phyloP scores from a whole-genome alignment of 306 rosid species.

The Quercus bicolor region DNA sequence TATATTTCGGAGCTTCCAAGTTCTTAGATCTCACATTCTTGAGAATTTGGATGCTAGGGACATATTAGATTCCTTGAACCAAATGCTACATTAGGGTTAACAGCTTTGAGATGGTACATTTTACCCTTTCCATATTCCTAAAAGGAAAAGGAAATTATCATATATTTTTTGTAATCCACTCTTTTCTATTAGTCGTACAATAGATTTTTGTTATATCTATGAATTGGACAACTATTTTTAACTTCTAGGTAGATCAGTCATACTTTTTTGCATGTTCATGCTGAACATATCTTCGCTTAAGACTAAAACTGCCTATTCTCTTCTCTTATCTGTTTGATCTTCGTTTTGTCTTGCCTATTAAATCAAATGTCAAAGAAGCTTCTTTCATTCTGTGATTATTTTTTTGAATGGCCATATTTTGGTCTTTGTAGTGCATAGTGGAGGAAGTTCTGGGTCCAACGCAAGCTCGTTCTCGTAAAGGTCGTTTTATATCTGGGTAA shows the following conservation, averaged over 20 bases:
- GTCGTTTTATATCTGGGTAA: conserved; percentile 91
- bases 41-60: too few species aligned
- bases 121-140: neutral
- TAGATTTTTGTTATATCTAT: neutral
- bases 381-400: neutral
- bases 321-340: neutral
- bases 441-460: conserved; percentile 96
- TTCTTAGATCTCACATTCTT: too few species aligned
- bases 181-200: neutral
- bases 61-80: too few species aligned
- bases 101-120: neutral
- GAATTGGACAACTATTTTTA: neutral
- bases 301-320: neutral
- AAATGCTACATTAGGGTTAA: neutral
- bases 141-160: neutral
- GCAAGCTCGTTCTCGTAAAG: conserved; percentile 86
- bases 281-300: neutral
- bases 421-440: conserved; percentile 76
- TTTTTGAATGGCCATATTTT: conserved; percentile 19
- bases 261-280: neutral
- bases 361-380: conserved; percentile 8
- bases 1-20: too few species aligned
- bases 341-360: neutral
- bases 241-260: neutral
- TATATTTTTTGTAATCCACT: neutral